Evolutionary conservation across 495 filamentous ascomycete genomes (phyloP), one percentile per base, ranked within the genome.

Genomic region (Aspergillus haitiensis): DNA sequence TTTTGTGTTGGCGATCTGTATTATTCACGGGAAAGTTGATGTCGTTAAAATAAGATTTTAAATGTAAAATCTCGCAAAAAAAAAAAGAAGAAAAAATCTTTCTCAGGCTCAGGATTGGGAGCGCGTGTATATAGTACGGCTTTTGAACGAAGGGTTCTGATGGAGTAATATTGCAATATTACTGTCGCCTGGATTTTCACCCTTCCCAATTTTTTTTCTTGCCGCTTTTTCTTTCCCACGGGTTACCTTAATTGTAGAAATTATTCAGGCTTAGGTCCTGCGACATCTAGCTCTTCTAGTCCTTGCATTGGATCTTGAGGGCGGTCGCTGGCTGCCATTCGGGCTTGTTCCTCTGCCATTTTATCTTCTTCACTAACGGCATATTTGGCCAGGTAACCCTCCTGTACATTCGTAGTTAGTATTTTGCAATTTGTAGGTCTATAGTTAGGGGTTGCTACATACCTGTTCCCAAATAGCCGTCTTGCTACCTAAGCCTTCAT

Each of bases 401-500:
- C 94, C 92, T 98, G 64, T 70, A 67, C 11, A 49, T 39, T 68
- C 53, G 49, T 34, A 73, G 66, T 70, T 56, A 61, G 45, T n/a
- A 59, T 9, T 18, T 36, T 39, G 15, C 47, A 42, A 34, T 40
- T 32, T 47, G 46, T 54, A 49, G 33, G 40, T 9, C 2, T 32
- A 10, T 15, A 6, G 36, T 15, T 51, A 55, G 44, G 8, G 16
- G 16, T 40, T 21, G 18, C 45, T 40, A 61, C 85, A 48, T 78
- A 97, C 93, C 87, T 97, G 94, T 74, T 97, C 91, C 94, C 94
- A 99, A 59, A 99, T 82, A 8, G 94, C 95, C n/a, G 88, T 96
- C 78, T 91, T 95, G 75, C 88, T 91, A 34, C 93, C 93, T 10
- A 99, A 69, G 12, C 92, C 90, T 66, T 93, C 89, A 54, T 88